Base-by-base conservation (phyloP, 805 yeast genomes). In the Candida loeiensis region DNA sequence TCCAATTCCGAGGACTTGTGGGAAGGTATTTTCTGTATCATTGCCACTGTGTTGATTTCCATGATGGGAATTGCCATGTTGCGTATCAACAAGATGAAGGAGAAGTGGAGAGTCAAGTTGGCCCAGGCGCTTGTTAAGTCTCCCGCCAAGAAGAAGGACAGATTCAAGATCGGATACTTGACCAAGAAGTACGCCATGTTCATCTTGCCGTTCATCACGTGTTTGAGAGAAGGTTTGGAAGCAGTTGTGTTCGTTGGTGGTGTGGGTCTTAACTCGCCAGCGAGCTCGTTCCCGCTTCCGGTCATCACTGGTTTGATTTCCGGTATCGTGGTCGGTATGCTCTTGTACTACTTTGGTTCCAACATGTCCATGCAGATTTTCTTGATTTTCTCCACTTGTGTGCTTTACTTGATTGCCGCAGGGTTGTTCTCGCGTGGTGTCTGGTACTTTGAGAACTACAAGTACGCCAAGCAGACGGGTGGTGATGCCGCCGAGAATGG, bases 41-140 rank as follows among this genome's bases (percentile, higher is more conserved):
- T 91, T 61, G 99, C 98, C 2, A 79, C 95, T 0, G 68, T 86
- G 34, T 78, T 91, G 79, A 91, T 91, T 58, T 78, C 96, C 9
- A 53, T 84, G 53, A 90, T 91, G 97, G 98, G 99, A 62, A 76
- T 91, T 56, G 95, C 97, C 43, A 86, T 91, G 96, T 76, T 91
- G 58, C 80, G 98, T 66, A 76, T 91, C 63, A 90, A 90, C 73
- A 89, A 90, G 73, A 87, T 90, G 95, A 89, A 88, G 69, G 91
- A 80, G 51, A 91, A 91, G 70, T 91, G 99, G 99, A 80, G 96
- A 72, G 74, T 89, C 50, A 91, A 91, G 70, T 85, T 91, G 59
- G 96, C 97, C 20, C 76, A 69, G 57, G 91, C 96, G 7, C 68
- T 90, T 45, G 66, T 88, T 38, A 81, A 79, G 49, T 56, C 66